Conservation (phyloP, 1,284 basidiomycete genomes). For the Fomitopsis betulina region DNA sequence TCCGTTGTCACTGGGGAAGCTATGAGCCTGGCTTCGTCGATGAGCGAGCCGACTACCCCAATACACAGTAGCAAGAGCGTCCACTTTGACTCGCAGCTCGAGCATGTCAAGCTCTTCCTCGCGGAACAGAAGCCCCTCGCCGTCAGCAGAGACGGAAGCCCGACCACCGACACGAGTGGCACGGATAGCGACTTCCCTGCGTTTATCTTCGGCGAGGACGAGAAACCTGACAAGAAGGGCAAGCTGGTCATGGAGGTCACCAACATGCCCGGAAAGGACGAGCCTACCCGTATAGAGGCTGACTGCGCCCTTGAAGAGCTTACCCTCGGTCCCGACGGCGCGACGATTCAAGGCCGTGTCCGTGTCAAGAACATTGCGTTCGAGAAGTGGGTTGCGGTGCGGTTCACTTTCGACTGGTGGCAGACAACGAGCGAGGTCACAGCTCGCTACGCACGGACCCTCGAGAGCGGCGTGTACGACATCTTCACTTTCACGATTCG, state of each 20-base stretch:
- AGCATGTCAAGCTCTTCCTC: conserved; percentile 90
- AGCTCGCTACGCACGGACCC: conserved; percentile 69
- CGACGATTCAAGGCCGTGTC: conserved; percentile 62
- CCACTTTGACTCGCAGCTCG: conserved; percentile 89
- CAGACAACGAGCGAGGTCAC: conserved; percentile 93
- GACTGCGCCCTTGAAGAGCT: conserved; percentile 53
- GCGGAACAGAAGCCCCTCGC: conserved; percentile 92
- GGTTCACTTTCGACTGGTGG: conserved; percentile 95
- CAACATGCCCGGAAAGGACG: conserved; percentile 41
- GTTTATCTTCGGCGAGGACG: conserved; percentile 48
- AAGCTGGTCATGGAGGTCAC: conserved; percentile 46
- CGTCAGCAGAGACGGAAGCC: conserved; percentile 88
- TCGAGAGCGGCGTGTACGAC: conserved; percentile 58
- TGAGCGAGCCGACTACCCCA: conserved; percentile 59
- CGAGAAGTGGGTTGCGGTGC: conserved; percentile 83
- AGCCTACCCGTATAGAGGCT: conserved; percentile 23
- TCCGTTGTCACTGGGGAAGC: conserved; percentile 40
- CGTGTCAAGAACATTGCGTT: conserved; percentile 85
- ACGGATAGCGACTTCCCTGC: conserved; percentile 66
- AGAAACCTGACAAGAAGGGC: conserved; percentile 35
- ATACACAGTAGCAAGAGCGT: conserved; percentile 72
- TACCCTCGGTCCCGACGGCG: conserved; percentile 56
- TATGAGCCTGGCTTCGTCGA: conserved; percentile 29
- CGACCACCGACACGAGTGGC: conserved; percentile 77
- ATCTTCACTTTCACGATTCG: conserved; percentile 65